Evolutionary conservation across 2,329 filamentous ascomycete genomes (phyloP), one percentile per base, ranked within the genome.

Genomic region (Hypoxylon sp.): DNA sequence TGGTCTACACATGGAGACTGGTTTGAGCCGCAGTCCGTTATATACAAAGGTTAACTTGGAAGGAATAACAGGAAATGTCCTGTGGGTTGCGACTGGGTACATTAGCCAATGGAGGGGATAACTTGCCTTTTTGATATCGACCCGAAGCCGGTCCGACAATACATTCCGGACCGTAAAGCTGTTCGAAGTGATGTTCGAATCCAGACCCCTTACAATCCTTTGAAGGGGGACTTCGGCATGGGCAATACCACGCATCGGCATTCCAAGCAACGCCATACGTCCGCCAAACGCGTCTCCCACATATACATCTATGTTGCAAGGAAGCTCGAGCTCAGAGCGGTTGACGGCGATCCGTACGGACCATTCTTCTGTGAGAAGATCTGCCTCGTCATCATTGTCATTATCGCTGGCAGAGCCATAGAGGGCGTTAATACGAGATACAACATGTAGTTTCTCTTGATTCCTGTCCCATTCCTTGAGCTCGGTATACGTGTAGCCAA

Each of bases 391-490:
- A 6, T 11, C 17, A 11, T 21, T 7, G 35, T 31, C 42, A 29
- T 35, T 15, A 1, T 44, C 10, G 3, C 39, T 15, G 5, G n/a
- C 21, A 35, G 50, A 2, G 0, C 77, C 77, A 71, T 85, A 86
- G 2, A 94, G 78, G 0, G 79, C 82, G 63, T 87, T 83, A 11
- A 92, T 85, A 6, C 89, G 86, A 0, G 87, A 85, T 39, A 88
- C 85, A 32, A 93, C 82, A 72, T 91, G 90, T 64, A 86, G 85
- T 32, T 85, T 83, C 48, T 93, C 77, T 73, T 90, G 83, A 60
- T 88, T 77, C 71, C 89, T 83, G 64, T 88, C 83, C 21, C 6
- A 87, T 29, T 80, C 77, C 62, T 76, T 66, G 29, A 84, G 75
- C 65, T 82, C 80, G 1, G 76, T 77, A 68, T 82, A 82, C 3